Evolutionary conservation across 192 early-diverging fungal genomes (phyloP).

Genomic region (Chytriomyces confervae): DNA sequence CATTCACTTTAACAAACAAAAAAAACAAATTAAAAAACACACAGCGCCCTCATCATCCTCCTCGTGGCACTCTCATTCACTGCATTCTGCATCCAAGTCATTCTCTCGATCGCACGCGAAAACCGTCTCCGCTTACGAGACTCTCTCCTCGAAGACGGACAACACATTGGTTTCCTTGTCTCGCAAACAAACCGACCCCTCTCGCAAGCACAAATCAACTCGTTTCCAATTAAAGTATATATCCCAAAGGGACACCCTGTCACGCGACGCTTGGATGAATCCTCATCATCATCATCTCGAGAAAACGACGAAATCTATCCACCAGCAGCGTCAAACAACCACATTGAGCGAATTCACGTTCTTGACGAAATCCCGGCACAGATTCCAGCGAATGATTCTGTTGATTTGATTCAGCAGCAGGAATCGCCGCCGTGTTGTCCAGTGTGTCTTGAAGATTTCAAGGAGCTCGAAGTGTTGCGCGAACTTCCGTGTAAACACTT

Average conservation of each 20-base stretch:
- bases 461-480: background rate
- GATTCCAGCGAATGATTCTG: background rate
- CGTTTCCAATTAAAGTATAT: background rate
- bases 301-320: background rate
- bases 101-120: background rate
- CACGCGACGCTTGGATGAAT: no score
- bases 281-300: no score
- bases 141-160: background rate
- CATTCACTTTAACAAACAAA: no score
- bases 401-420: background rate
- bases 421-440: background rate
- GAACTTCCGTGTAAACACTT: background rate
- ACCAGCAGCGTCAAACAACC: background rate
- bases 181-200: background rate
- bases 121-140: background rate
- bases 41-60: background rate
- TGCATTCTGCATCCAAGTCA: background rate
- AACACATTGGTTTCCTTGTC: background rate
- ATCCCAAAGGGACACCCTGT: background rate
- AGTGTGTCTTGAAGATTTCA: background rate
- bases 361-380: background rate
- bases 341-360: background rate
- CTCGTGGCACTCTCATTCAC: background rate
- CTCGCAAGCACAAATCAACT: background rate
- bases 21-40: background rate